Evolutionary conservation across 441 rosid species (phyloP).

Genomic region (Biscutella auriculata): DNA sequence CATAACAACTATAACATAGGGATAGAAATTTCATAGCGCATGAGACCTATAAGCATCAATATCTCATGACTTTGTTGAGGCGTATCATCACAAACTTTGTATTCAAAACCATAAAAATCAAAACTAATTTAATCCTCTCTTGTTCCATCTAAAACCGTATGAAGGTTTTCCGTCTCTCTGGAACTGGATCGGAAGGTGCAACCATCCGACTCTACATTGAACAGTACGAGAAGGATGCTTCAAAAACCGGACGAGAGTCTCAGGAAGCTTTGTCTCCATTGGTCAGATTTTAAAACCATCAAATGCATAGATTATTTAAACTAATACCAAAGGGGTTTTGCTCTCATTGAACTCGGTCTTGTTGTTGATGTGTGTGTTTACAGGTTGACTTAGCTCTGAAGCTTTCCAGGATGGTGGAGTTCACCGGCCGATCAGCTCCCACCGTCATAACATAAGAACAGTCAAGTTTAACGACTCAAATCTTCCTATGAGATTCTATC

Average conservation of each 20-base stretch:
- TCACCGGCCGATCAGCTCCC: slow-evolving; percentile 88
- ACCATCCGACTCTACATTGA: slow-evolving; percentile 93
- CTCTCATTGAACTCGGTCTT: background rate
- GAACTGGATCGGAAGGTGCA: slow-evolving; percentile 98
- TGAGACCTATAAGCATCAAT: background rate
- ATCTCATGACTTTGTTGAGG: background rate
- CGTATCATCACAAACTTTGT: background rate
- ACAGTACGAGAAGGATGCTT: slow-evolving; percentile 86
- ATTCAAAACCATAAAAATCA: background rate
- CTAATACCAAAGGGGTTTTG: background rate
- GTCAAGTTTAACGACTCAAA: background rate
- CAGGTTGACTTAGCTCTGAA: slow-evolving; percentile 90
- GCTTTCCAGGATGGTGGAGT: slow-evolving; percentile 81
- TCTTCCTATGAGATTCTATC: background rate
- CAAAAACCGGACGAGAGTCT: slow-evolving; percentile 80
- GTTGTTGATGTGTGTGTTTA: slow-evolving; percentile 13
- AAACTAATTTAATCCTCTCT: background rate
- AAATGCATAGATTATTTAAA: background rate
- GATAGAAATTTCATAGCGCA: background rate
- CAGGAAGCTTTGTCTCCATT: slow-evolving; percentile 83
- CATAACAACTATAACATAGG: background rate
- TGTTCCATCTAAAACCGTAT: background rate
- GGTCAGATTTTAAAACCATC: slow-evolving; percentile 28
- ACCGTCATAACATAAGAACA: slow-evolving; percentile 67
- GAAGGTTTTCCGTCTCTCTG: slow-evolving; percentile 94